phyloP scores from a whole-genome alignment of 2,329 filamentous ascomycete genomes.

The Phialophora verrucosa region DNA sequence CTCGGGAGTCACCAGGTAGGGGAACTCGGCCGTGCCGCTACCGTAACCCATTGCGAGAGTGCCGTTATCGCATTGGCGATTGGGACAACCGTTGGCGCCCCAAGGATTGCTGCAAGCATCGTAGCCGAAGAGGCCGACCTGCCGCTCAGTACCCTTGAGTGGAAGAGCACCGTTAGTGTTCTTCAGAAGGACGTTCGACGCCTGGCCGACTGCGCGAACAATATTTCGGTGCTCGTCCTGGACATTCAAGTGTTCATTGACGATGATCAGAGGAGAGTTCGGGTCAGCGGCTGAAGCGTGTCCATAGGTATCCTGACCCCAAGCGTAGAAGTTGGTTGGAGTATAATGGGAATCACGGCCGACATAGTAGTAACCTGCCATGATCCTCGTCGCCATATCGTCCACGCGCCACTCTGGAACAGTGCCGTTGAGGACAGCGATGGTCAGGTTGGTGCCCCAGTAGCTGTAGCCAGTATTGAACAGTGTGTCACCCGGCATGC shows the following conservation, averaged over 20 bases:
- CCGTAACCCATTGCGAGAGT: slow-evolving; percentile 70
- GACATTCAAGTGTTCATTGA: slow-evolving; percentile 87
- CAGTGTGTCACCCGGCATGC: slow-evolving; percentile 79
- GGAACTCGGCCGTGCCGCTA: slow-evolving; percentile 65
- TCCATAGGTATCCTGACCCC: slow-evolving; percentile 78
- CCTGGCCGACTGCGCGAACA: slow-evolving; percentile 77
- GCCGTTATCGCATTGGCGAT: slow-evolving; percentile 68
- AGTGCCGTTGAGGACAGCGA: slow-evolving; percentile 87
- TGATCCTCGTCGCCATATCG: slow-evolving; percentile 86
- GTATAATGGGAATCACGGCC: slow-evolving; percentile 55
- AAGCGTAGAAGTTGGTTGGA: slow-evolving; percentile 78
- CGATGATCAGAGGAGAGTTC: slow-evolving; percentile 41
- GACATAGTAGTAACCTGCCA: slow-evolving; percentile 69
- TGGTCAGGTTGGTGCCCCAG: slow-evolving; percentile 87
- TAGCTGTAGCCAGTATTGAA: slow-evolving; percentile 76
- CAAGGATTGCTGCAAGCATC: slow-evolving; percentile 77
- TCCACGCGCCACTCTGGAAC: slow-evolving; percentile 85
- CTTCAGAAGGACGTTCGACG: slow-evolving; percentile 88
- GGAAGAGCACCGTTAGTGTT: slow-evolving; percentile 75
- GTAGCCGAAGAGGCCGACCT: slow-evolving; percentile 77
- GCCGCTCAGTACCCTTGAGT: slow-evolving; percentile 73
- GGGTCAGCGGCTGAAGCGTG: slow-evolving; percentile 65
- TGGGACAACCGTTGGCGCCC: slow-evolving; percentile 79
- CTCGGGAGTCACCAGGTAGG: slow-evolving; percentile 67
- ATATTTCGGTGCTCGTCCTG: slow-evolving; percentile 72